Percentiles rank a stretch among this genome's conserved stretches.
Evolutionary conservation across 177 flowering plant species (phyloP).

Genomic region (Vitis hybrid): DNA sequence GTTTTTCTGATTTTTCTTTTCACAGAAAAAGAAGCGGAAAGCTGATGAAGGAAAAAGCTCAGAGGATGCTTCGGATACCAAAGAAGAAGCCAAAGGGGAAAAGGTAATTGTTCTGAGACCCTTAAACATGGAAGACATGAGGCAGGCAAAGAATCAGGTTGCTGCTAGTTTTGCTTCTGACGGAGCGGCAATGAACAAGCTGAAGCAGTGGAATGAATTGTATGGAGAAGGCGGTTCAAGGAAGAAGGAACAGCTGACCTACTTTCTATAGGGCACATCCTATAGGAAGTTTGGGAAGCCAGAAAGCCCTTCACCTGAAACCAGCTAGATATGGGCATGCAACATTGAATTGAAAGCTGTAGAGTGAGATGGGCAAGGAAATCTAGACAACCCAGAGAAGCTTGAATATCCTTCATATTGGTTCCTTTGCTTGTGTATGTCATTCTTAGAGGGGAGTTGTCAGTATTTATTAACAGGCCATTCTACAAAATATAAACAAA

Average conservation of each 20-base stretch:
- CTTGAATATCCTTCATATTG: background rate
- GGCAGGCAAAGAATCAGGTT: constrained; percentile 91
- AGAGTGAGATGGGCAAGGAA: background rate
- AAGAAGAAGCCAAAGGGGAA: constrained; percentile 51
- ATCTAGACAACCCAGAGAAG: background rate
- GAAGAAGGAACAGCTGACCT: constrained; percentile 80
- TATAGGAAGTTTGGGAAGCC: background rate
- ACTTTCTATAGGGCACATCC: constrained; percentile 62
- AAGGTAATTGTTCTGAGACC: constrained; percentile 59
- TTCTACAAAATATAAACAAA: background rate
- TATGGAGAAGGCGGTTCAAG: constrained; percentile 99
- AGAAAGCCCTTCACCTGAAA: constrained; percentile 1
- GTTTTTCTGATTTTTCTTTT: background rate
- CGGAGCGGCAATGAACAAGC: constrained; percentile 77
- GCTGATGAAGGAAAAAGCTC: constrained; percentile 45
- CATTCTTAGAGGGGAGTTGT: no score
- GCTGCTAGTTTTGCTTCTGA: constrained; percentile 89
- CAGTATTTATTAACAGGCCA: background rate
- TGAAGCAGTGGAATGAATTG: constrained; percentile 91
- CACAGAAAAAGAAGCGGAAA: constrained; percentile 64
- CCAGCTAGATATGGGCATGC: background rate
- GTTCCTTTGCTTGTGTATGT: background rate
- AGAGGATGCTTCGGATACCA: constrained; percentile 37
- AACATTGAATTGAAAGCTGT: background rate
- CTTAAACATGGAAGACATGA: constrained; percentile 89